Conservation (phyloP, 73 alveolate genomes). For the Tetrahymena borealis region DNA sequence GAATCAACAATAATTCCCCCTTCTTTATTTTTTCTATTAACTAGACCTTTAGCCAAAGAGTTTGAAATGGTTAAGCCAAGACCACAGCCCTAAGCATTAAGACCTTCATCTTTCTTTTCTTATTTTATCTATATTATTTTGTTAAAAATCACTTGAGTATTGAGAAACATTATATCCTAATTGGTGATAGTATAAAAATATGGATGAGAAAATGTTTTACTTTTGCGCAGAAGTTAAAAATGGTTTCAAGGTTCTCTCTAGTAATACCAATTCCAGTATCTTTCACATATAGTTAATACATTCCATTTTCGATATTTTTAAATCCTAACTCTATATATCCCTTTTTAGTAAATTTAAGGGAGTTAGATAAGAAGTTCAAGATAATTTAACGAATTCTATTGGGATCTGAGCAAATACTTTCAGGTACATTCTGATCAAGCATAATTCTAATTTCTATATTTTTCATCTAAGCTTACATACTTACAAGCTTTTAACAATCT, state of each 20-base stretch:
- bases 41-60: not conserved
- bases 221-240: not conserved
- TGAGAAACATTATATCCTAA: too few relatives aligned
- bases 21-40: not conserved
- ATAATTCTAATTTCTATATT: not conserved
- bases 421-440: not conserved
- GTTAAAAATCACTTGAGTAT: too few relatives aligned
- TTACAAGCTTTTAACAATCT: not conserved
- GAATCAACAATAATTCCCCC: not conserved
- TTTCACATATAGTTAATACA: slow-evolving; percentile 10
- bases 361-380: slow-evolving; percentile 18
- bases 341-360: slow-evolving; percentile 22
- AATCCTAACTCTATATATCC: not conserved
- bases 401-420: not conserved
- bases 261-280: slow-evolving; percentile 38
- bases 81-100: not conserved
- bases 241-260: not conserved
- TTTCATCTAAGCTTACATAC: slow-evolving; percentile 4
- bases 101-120: not conserved
- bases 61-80: not conserved
- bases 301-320: not conserved
- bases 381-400: slow-evolving; percentile 16
- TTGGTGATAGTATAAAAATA: too few relatives aligned
- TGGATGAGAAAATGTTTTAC: too few relatives aligned
- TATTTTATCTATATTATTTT: not conserved